Percentiles rank a stretch among this genome's conserved stretches.
Evolutionary conservation across 345 rosid genomes (phyloP).

Genomic region (Acer saccharum): DNA sequence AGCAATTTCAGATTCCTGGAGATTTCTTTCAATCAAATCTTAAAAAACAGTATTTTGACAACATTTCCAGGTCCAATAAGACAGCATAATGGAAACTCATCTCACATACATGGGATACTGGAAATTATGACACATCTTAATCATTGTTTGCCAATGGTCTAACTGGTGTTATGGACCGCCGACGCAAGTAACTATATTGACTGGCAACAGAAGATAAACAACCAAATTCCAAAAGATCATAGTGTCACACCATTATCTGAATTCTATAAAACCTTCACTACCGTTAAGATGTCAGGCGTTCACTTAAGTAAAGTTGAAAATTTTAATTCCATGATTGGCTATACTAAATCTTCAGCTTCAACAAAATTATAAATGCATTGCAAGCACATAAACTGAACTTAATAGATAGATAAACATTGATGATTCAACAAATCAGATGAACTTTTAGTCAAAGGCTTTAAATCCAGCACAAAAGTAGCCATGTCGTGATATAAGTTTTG

Average conservation of each 20-base stretch:
- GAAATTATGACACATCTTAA: neutral
- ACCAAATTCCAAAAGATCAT: no score
- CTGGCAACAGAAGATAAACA: no score
- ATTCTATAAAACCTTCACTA: neutral
- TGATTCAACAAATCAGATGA: neutral
- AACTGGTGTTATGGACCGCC: no score
- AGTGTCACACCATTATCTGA: neutral
- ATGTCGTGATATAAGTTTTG: neutral
- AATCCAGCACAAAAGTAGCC: neutral
- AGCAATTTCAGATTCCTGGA: neutral
- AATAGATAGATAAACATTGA: no score
- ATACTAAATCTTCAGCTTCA: neutral
- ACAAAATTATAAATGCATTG: constrained; percentile 1
- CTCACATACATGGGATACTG: neutral
- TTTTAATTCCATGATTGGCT: neutral
- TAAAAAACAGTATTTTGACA: neutral
- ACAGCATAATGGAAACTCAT: neutral
- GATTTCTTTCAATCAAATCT: no score
- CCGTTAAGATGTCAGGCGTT: neutral
- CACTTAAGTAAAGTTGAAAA: neutral
- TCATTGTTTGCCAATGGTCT: neutral
- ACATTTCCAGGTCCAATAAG: neutral
- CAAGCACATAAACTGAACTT: constrained; percentile 1
- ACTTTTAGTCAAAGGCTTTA: neutral
- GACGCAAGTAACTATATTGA: no score